Percentiles rank a stretch among this genome's conserved stretches.
These are phyloP conservation scores for Phaffomyces opuntiae DNA, from an alignment of 805 yeast genomes.

Conservation along the genomic window DNA sequence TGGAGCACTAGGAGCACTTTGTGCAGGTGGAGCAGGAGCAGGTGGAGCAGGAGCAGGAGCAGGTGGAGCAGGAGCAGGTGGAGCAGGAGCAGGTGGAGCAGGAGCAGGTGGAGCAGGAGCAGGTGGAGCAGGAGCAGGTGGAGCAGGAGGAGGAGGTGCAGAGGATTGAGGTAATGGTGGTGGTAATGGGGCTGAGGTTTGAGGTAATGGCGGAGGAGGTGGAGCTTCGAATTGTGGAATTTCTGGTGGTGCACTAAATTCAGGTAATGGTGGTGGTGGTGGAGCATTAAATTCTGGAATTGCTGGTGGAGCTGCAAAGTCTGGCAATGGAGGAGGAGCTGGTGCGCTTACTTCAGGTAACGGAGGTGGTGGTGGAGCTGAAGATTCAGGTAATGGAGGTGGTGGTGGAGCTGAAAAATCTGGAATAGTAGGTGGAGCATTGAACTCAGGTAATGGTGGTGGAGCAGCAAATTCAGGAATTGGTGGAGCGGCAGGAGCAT, in stretches of 20 bases:
- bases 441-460: constrained; percentile 27
- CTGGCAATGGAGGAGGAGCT: constrained; percentile 26
- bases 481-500: constrained; percentile 19
- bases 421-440: constrained; percentile 26
- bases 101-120: too few relatives aligned
- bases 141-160: constrained; percentile 3
- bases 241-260: constrained; percentile 26
- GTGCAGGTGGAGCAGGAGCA: background rate
- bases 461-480: constrained; percentile 23
- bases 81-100: too few relatives aligned
- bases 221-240: constrained; percentile 16
- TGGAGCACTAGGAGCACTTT: background rate
- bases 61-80: too few relatives aligned
- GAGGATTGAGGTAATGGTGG: constrained; percentile 1
- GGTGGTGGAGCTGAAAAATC: constrained; percentile 25
- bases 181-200: too few relatives aligned
- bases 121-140: too few relatives aligned
- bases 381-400: constrained; percentile 27
- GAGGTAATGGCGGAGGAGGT: constrained; percentile 21
- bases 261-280: constrained; percentile 29
- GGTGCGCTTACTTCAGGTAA: constrained; percentile 24
- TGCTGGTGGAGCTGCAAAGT: constrained; percentile 26
- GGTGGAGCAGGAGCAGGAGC: too few relatives aligned
- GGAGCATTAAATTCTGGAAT: constrained; percentile 22
- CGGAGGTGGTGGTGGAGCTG: constrained; percentile 24